Evolutionary conservation across 2,329 filamentous ascomycete genomes (phyloP).

Genomic region (Fusarium sp.): DNA sequence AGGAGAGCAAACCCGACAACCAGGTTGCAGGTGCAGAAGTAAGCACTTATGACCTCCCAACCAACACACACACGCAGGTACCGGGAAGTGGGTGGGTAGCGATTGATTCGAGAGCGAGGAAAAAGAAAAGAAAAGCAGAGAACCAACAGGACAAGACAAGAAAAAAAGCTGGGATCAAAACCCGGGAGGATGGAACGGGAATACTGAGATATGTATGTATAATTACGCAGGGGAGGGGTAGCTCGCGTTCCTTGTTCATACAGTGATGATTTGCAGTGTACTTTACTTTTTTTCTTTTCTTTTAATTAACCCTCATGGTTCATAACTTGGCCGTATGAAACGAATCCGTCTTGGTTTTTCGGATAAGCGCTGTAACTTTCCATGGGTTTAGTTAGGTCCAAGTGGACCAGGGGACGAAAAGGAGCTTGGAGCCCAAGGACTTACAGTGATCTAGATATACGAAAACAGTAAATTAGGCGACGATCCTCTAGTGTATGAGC

Average conservation of each 20-base stretch:
- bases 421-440: too few relatives aligned
- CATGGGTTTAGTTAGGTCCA: too few relatives aligned
- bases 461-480: too few relatives aligned
- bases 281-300: too few relatives aligned
- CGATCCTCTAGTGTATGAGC: too few relatives aligned
- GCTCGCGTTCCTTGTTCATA: neutral
- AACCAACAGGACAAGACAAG: neutral
- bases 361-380: too few relatives aligned
- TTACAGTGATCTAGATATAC: too few relatives aligned
- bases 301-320: too few relatives aligned
- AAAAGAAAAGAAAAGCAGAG: neutral
- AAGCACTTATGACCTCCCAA: neutral
- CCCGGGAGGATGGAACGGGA: conserved; percentile 11
- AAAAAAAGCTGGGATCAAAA: neutral
- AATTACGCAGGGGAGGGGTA: neutral
- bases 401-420: too few relatives aligned
- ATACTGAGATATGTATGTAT: conserved; percentile 17
- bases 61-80: conserved; percentile 19
- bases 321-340: too few relatives aligned
- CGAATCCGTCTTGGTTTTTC: too few relatives aligned
- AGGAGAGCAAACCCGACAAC: neutral
- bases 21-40: neutral
- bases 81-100: neutral
- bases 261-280: neutral
- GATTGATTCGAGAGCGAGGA: neutral